Percentiles rank a stretch among this genome's conserved stretches.
phyloP scores from a whole-genome alignment of 495 filamentous ascomycete species.

The Hypoxylon perforatum region DNA sequence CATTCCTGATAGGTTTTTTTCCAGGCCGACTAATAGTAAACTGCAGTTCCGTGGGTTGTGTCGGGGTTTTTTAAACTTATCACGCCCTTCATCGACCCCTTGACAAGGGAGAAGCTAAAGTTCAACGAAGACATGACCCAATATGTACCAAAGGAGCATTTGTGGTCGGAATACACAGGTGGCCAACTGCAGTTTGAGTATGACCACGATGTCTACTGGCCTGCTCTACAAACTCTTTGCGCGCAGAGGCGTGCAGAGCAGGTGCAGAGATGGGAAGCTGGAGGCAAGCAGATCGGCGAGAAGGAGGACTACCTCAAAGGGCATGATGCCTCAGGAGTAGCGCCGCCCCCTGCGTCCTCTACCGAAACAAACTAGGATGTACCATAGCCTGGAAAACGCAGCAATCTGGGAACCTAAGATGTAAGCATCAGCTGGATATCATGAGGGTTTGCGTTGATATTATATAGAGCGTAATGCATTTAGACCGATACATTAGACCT shows the following conservation, averaged over 20 bases:
- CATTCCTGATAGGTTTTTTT: slow-evolving; percentile 7
- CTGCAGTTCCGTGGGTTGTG: slow-evolving; percentile 84
- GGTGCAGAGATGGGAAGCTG: slow-evolving; percentile 77
- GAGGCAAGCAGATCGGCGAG: slow-evolving; percentile 83
- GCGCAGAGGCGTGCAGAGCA: slow-evolving; percentile 67
- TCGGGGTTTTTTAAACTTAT: slow-evolving; percentile 94
- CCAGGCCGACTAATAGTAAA: slow-evolving; percentile 15
- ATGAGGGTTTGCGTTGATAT: background rate
- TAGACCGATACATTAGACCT: background rate
- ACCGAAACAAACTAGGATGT: slow-evolving; percentile 8
- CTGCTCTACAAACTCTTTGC: slow-evolving; percentile 76
- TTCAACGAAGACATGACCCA: slow-evolving; percentile 89
- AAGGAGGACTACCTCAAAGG: slow-evolving; percentile 83
- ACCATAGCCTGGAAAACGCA: background rate
- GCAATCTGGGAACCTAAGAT: background rate
- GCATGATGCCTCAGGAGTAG: slow-evolving; percentile 35
- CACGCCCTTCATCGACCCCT: slow-evolving; percentile 93
- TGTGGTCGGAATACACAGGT: slow-evolving; percentile 73
- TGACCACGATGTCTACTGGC: slow-evolving; percentile 89
- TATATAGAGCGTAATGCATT: background rate
- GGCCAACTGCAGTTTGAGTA: slow-evolving; percentile 84
- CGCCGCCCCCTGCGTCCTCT: slow-evolving; percentile 7
- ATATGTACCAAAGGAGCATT: slow-evolving; percentile 79
- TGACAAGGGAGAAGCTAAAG: slow-evolving; percentile 89
- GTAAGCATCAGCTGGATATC: background rate